Evolutionary conservation across 768 basidiomycete genomes (phyloP).

Genomic region (Gymnopilus junonius): DNA sequence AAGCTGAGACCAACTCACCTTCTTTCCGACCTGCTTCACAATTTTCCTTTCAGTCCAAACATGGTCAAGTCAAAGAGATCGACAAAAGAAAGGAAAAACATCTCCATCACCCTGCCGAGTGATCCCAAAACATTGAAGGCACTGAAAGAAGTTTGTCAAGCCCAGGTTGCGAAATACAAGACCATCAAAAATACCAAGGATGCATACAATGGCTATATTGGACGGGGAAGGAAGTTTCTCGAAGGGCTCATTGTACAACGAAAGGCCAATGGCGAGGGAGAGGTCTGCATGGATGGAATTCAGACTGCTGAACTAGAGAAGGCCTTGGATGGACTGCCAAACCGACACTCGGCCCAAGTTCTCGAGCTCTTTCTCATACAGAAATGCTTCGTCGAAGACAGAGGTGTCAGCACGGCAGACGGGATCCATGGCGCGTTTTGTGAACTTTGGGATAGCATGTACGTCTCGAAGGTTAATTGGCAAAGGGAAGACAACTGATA

Average conservation of each 20-base stretch:
- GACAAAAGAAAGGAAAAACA: not conserved
- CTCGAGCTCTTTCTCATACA: constrained; percentile 31
- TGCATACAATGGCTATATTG: constrained; percentile 21
- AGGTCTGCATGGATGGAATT: not conserved
- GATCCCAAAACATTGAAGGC: not conserved
- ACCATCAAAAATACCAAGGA: constrained; percentile 7
- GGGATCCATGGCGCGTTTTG: constrained; percentile 32
- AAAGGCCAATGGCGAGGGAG: not conserved
- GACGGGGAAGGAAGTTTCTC: constrained; percentile 10
- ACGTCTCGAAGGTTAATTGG: not conserved
- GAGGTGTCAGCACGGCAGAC: constrained; percentile 20
- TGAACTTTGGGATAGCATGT: constrained; percentile 7
- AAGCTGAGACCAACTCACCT: not conserved
- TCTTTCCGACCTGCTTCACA: not conserved
- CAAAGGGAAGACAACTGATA: no score
- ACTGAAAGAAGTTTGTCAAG: constrained; percentile 2
- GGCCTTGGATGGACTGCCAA: constrained; percentile 33
- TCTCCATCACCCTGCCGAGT: not conserved
- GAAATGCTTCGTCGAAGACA: constrained; percentile 33
- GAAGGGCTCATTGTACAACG: constrained; percentile 8
- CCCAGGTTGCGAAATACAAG: constrained; percentile 7
- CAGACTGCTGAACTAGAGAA: constrained; percentile 17
- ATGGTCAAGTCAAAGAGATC: not conserved
- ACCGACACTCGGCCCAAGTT: constrained; percentile 27
- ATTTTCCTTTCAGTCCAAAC: not conserved